Base-by-base conservation (phyloP, 768 basidiomycete species). In the Cystobasidium ongulense region DNA sequence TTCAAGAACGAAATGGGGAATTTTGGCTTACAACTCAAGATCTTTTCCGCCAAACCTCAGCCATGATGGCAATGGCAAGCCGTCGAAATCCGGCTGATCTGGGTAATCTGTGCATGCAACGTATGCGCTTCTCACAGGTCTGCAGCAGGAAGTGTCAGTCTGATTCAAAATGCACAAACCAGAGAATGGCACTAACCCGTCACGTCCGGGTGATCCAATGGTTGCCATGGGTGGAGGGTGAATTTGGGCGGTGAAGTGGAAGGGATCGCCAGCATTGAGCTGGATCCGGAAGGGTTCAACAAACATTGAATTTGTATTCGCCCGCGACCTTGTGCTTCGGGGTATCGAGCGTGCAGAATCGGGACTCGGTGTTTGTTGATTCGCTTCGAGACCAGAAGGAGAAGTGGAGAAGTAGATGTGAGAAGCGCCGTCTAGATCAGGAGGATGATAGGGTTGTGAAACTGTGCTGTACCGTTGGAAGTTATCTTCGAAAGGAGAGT, bases 21-120 rank as follows among this genome's bases (percentile, higher is more conserved):
- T n/a, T n/a, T n/a, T n/a, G n/a, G 72, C 78, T 25, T 27, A 76
- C 53, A 79, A 53, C 57, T 79, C 77, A 29, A 79, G 63, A 36
- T 75, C 54, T 1, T 31, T 43, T 33, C 39, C 18, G 63, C 73
- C 75, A 63, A 79, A 79, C 33, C 71, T 74, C 18, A 79, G 62
- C 75, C 75, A 79, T 0, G 59, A 39, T 0, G 78, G 78, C 13
- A 79, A 38, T 1, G 70, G 50, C 0, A 27, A 27, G 35, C 72
- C 41, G 10, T 62, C 75, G 41, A 38, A 38, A 1, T 68, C 61
- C 13, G 18, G 23, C 15, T 73, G 67, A 29, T 74, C 76, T 23
- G 61, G 63, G 21, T 33, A 43, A 29, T 62, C 72, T 13, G 38
- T 63, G 38, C 18, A 63, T 3, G 67, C 57, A 8, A 65, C 27